These are phyloP conservation scores for Fusarium camptoceras DNA, from an alignment of 2,329 filamentous ascomycete genomes.

Conservation along the genomic window DNA sequence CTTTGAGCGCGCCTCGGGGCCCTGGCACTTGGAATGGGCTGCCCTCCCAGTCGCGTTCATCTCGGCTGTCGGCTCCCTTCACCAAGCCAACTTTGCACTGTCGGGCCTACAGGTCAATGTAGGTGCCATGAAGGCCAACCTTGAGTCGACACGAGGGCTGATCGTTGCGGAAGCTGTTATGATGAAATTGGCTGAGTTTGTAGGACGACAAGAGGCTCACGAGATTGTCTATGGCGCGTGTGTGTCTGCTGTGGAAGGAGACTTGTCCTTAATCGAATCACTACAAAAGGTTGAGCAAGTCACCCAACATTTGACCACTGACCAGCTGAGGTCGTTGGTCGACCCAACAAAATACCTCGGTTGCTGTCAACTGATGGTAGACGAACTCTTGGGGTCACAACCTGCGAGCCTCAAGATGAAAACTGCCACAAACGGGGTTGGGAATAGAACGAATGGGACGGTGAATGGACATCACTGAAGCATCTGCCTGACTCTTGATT, in stretches of 20 bases:
- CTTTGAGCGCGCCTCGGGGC: slow-evolving; percentile 67
- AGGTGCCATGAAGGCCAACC: slow-evolving; percentile 62
- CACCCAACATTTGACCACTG: not conserved
- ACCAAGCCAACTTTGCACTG: slow-evolving; percentile 66
- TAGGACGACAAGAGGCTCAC: slow-evolving; percentile 66
- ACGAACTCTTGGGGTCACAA: slow-evolving; percentile 9
- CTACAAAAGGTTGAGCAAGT: slow-evolving; percentile 10
- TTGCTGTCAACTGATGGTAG: slow-evolving; percentile 33
- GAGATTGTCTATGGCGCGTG: slow-evolving; percentile 68
- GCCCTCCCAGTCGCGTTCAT: slow-evolving; percentile 67
- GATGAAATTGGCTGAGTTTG: slow-evolving; percentile 65
- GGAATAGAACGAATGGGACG: not conserved
- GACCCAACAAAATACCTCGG: slow-evolving; percentile 34
- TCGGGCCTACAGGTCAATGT: slow-evolving; percentile 63
- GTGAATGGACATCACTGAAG: too few species aligned
- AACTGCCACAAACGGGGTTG: not conserved
- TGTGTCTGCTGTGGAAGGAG: slow-evolving; percentile 12
- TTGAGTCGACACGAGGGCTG: slow-evolving; percentile 62
- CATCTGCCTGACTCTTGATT: too few species aligned
- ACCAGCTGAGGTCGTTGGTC: slow-evolving; percentile 13
- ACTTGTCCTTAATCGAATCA: slow-evolving; percentile 12
- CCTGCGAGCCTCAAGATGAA: not conserved
- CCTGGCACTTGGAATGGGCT: slow-evolving; percentile 70
- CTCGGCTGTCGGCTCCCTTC: slow-evolving; percentile 62
- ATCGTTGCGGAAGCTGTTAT: slow-evolving; percentile 70